Percentiles rank a stretch among this genome's conserved stretches.
Conservation (phyloP, 2,329 filamentous ascomycete species). For the Arthroderma sp. region DNA sequence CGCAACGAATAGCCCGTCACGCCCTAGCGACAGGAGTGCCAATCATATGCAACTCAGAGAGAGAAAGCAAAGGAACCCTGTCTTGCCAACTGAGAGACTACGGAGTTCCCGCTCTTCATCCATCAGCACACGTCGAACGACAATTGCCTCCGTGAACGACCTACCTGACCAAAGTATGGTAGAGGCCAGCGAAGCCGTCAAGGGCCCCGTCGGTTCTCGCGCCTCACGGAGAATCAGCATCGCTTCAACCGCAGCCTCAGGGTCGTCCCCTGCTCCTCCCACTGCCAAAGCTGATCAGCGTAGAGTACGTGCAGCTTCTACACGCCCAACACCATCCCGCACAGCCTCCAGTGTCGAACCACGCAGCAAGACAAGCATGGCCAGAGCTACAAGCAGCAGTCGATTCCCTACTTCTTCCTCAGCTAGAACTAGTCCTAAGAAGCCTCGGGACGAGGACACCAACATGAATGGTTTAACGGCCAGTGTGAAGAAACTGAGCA, state of each 20-base stretch:
- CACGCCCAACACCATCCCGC: conserved; percentile 3
- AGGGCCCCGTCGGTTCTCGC: conserved; percentile 7
- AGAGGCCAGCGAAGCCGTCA: conserved; percentile 14
- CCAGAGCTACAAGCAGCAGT: background rate
- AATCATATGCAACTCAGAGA: conserved; percentile 59
- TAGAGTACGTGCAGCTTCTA: background rate
- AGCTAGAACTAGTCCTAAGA: background rate
- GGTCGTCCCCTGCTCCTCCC: background rate
- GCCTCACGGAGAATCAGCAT: conserved; percentile 23
- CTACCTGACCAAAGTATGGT: conserved; percentile 26
- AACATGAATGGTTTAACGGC: conserved; percentile 37
- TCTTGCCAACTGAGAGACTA: conserved; percentile 42
- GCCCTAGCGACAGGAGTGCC: conserved; percentile 33
- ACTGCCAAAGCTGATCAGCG: background rate
- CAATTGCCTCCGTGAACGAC: conserved; percentile 44
- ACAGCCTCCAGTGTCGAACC: background rate
- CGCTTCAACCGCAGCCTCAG: conserved; percentile 19
- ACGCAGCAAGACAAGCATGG: background rate
- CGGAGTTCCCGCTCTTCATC: conserved; percentile 31
- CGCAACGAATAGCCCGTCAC: conserved; percentile 28
- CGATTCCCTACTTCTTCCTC: background rate
- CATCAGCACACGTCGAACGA: conserved; percentile 45
- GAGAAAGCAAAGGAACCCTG: conserved; percentile 44
- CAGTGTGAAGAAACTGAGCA: conserved; percentile 42
- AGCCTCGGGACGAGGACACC: background rate